Conservation (phyloP, 108 stramenopile genomes). For the Nitzschia putrida region DNA sequence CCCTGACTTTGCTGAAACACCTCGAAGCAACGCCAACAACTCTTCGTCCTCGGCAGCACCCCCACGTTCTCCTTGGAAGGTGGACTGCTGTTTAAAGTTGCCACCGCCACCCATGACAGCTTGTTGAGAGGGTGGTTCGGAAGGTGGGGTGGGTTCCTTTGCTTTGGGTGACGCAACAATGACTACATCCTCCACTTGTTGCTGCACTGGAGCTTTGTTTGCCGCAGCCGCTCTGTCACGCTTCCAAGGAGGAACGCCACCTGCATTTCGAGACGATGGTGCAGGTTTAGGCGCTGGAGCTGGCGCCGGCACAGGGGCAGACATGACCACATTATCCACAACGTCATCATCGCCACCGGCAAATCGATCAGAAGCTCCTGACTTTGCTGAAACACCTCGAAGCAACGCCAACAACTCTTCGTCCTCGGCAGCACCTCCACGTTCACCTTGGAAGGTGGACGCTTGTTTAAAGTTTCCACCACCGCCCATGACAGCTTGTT, state of each 20-base stretch:
- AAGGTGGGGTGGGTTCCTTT: background rate
- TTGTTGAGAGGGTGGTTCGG: background rate
- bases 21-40: constrained; percentile 60
- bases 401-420: constrained; percentile 71
- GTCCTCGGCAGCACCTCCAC: constrained; percentile 69
- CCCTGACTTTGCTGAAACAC: constrained; percentile 63
- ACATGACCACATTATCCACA: background rate
- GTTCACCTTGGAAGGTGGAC: constrained; percentile 56
- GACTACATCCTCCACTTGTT: background rate
- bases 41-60: constrained; percentile 81
- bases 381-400: constrained; percentile 63
- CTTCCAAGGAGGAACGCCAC: constrained; percentile 40
- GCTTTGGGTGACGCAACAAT: background rate
- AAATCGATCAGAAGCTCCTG: constrained; percentile 46
- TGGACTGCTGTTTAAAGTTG: constrained; percentile 43
- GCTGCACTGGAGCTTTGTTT: background rate
- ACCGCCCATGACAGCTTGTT: constrained; percentile 3
- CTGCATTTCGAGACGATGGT: background rate
- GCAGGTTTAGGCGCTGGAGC: constrained; percentile 3
- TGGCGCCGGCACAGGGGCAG: constrained; percentile 19
- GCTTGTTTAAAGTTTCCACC: constrained; percentile 39
- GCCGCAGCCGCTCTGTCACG: constrained; percentile 15
- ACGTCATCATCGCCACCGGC: constrained; percentile 18
- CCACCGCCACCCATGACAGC: constrained; percentile 15
- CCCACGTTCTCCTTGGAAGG: constrained; percentile 71